These are phyloP conservation scores for Phytophthora pisi DNA, from an alignment of 352 stramenopile species.

Conservation along the genomic window DNA sequence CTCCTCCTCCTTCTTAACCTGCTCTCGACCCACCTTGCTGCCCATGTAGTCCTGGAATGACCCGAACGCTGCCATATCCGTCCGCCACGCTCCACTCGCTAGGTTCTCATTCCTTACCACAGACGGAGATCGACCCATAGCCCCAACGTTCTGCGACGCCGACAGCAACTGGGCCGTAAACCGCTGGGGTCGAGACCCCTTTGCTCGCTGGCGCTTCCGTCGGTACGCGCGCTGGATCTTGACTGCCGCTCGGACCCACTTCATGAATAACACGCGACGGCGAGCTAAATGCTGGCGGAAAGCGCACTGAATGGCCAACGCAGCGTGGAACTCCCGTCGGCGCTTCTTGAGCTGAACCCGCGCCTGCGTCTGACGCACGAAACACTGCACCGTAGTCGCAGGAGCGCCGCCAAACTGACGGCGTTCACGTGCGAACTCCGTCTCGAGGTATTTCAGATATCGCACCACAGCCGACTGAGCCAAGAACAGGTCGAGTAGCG, in stretches of 20 bases:
- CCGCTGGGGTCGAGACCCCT: constrained; percentile 3
- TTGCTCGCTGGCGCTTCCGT: constrained; percentile 34
- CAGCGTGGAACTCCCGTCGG: constrained; percentile 37
- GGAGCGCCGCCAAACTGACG: constrained; percentile 17
- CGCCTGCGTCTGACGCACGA: constrained; percentile 39
- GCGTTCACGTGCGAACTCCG: constrained; percentile 31
- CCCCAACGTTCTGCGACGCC: constrained; percentile 49
- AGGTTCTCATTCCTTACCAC: not conserved
- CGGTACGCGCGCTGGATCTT: constrained; percentile 68
- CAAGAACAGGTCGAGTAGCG: constrained; percentile 29
- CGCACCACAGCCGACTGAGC: constrained; percentile 46
- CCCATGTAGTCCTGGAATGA: constrained; percentile 60
- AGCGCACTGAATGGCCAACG: constrained; percentile 65
- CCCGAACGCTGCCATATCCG: constrained; percentile 62
- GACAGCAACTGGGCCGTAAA: constrained; percentile 57
- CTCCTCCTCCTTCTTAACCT: constrained; percentile 58
- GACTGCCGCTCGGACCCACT: constrained; percentile 53
- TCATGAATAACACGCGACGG: constrained; percentile 49
- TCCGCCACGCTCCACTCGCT: constrained; percentile 33
- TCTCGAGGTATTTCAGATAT: constrained; percentile 62
- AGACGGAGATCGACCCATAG: constrained; percentile 10
- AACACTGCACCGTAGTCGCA: constrained; percentile 56
- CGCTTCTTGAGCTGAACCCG: constrained; percentile 33
- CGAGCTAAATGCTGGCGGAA: constrained; percentile 73
- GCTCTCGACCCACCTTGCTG: constrained; percentile 53